Evolutionary conservation across 352 stramenopile genomes (phyloP).

Genomic region (Pythium oligandrum): DNA sequence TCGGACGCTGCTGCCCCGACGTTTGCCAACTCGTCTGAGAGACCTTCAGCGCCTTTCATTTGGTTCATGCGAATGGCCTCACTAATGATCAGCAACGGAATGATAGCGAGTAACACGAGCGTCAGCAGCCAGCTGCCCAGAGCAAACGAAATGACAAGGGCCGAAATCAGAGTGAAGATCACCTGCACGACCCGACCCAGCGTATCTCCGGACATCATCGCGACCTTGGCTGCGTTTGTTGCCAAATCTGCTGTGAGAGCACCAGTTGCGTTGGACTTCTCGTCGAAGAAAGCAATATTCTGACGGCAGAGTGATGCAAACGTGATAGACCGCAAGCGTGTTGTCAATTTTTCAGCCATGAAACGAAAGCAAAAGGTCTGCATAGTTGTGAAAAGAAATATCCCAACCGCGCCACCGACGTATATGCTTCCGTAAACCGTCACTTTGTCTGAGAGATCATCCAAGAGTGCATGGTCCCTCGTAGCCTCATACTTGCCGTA

Average conservation of each 20-base stretch:
- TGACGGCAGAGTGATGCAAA: constrained; percentile 23
- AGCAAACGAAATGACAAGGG: constrained; percentile 33
- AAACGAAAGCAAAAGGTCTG: constrained; percentile 22
- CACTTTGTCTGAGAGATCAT: constrained; percentile 18
- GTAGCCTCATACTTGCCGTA: constrained; percentile 13
- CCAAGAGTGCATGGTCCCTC: constrained; percentile 5
- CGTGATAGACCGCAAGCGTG: constrained; percentile 21
- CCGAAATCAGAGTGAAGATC: constrained; percentile 23
- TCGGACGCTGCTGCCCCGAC: constrained; percentile 26
- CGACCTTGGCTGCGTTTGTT: constrained; percentile 31
- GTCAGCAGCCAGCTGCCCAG: constrained; percentile 42
- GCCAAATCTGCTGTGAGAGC: constrained; percentile 22
- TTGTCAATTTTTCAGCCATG: constrained; percentile 26
- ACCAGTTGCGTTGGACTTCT: constrained; percentile 16
- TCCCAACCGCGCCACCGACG: constrained; percentile 14
- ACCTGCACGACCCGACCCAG: constrained; percentile 26
- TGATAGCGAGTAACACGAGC: constrained; percentile 35
- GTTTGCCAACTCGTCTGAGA: constrained; percentile 15
- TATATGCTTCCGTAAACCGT: constrained; percentile 19
- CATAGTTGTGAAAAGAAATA: constrained; percentile 16
- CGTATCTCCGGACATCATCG: constrained; percentile 24
- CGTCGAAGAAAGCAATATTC: constrained; percentile 30
- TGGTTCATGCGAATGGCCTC: constrained; percentile 12
- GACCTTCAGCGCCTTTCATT: constrained; percentile 6
- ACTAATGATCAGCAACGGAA: constrained; percentile 34